Base-by-base conservation (phyloP, 352 stramenopile genomes). In the Phytophthora syringae region DNA sequence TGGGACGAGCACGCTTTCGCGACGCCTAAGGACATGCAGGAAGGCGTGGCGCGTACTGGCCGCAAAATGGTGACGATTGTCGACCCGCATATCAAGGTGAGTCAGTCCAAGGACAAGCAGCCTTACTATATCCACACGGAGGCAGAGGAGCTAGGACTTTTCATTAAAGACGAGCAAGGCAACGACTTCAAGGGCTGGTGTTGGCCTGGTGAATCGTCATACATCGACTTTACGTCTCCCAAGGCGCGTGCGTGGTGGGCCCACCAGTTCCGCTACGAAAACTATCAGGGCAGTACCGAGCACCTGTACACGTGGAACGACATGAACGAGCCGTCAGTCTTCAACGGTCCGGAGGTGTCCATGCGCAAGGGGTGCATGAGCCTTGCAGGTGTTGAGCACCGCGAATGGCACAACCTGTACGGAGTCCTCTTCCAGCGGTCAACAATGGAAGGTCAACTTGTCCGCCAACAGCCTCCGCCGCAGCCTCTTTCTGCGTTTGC, bases 381-480 rank as follows among this genome's bases (percentile, higher is more conserved):
- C 65, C 64, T 99, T 11, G 76, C 89, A 5, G 96, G 94, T 22
- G 83, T 98, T 13, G 98, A 99, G 79, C 97, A 99, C 78, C 90
- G 98, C 34, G 97, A 99, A 72, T 99, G 97, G 98, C 98, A 99
- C 82, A 99, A 99, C 76, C 66, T 99, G n/a, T 99, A 99, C 71
- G 98, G 98, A 40, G 97, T 98, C 67, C 98, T 99, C 52, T 98
- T 99, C 77, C 97, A 99, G 68, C 86, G 88, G 53, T 97, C 98
- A 11, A 99, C 96, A 7, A 89, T 92, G 57, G 90, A 99, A 74
- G 98, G 98, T 15, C 90, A 96, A 52, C 65, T 94, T 27, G 68
- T 90, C 60, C 85, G 85, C 10, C 85, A 93, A 60, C 70, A 92
- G n/a, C 72, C 77, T 25, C 64, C 77, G 6, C 67, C 67, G 3